Evolutionary conservation across 1,139 yeast genomes (phyloP), one percentile per base, ranked within the genome.

Genomic region (Pichia sp.): DNA sequence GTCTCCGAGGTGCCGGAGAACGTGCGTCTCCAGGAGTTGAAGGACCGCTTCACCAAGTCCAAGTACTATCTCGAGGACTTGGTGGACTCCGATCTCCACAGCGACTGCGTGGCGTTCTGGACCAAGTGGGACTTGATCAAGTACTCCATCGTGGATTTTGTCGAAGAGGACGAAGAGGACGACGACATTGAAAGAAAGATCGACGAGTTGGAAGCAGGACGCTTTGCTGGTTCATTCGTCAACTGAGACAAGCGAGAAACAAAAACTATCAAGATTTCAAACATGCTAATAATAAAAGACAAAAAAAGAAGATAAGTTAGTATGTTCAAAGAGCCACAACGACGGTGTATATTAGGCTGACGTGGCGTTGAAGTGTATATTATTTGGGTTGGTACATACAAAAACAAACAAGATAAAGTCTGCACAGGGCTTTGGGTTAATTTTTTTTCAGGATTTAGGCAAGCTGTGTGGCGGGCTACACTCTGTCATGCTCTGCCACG

Each of bases 41-140:
- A 90, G 70, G 90, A 86, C 70, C 84, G 96, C 58, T 77, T 92
- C 62, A 81, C 88, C 60, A 88, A 86, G 67, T 95, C 97, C 43
- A 92, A 92, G 73, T 87, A 89, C 68, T 88, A 79, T 67, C 78
- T 92, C 64, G 95, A 88, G 67, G 95, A 88, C 66, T 81, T 81
- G 68, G 86, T 87, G 57, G 95, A 87, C 61, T 66, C 73, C 10
- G 82, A 79, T 56, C 78, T 79, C 55, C 75, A 75, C 58, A 75
- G 76, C 50, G 95, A 87, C 64, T 76, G 78, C 48, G 65, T 70
- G 50, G 67, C 75, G 32, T 92, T 90, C 68, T 92, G 98, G 98
- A 85, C 83, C 66, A 85, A 95, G 64, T 92, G 97, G 97, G 98
- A 92, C 72, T 79, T 89, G 79, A 81, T 90, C 64, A 92, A 92